phyloP scores from a whole-genome alignment of 768 basidiomycete genomes.

The Rhodotorula paludigena region DNA sequence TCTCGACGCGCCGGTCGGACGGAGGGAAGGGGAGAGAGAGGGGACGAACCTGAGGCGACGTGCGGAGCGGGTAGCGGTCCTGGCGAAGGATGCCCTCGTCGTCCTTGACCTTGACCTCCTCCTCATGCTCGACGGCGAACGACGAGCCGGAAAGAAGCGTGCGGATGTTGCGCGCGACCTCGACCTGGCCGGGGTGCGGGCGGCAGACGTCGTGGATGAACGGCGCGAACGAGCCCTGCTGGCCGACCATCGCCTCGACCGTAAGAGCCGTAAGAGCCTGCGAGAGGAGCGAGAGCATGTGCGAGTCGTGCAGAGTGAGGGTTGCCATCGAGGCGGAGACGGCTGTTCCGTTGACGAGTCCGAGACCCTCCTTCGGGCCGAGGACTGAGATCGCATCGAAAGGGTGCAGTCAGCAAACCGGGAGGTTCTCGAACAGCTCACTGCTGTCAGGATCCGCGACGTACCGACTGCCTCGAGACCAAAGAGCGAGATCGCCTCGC shows the following conservation, averaged over 20 bases:
- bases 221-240: slow-evolving; percentile 44
- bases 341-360: slow-evolving; percentile 56
- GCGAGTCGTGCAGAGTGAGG: slow-evolving; percentile 67
- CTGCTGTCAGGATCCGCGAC: slow-evolving; percentile 44
- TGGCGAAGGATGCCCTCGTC: slow-evolving; percentile 72
- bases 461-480: slow-evolving; percentile 58
- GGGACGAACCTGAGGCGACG: slow-evolving; percentile 16
- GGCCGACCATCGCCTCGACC: slow-evolving; percentile 70
- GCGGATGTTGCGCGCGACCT: slow-evolving; percentile 65
- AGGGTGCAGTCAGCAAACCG: background rate
- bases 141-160: slow-evolving; percentile 64
- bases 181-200: slow-evolving; percentile 81
- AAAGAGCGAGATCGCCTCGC: slow-evolving; percentile 48
- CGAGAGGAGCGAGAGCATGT: slow-evolving; percentile 48
- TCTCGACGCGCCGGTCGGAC: too few relatives aligned
- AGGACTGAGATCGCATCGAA: slow-evolving; percentile 20
- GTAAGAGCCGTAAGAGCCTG: slow-evolving; percentile 78
- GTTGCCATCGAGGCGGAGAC: slow-evolving; percentile 62
- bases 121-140: slow-evolving; percentile 65
- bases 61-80: slow-evolving; percentile 61
- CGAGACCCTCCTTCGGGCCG: slow-evolving; percentile 47
- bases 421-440: too few relatives aligned
- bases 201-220: slow-evolving; percentile 70
- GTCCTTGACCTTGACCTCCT: slow-evolving; percentile 66
- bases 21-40: background rate